Percentiles rank a stretch among this genome's conserved stretches.
These are phyloP conservation scores for Punctularia strigosozonata DNA, from an alignment of 768 basidiomycete genomes.

Conservation along the genomic window DNA sequence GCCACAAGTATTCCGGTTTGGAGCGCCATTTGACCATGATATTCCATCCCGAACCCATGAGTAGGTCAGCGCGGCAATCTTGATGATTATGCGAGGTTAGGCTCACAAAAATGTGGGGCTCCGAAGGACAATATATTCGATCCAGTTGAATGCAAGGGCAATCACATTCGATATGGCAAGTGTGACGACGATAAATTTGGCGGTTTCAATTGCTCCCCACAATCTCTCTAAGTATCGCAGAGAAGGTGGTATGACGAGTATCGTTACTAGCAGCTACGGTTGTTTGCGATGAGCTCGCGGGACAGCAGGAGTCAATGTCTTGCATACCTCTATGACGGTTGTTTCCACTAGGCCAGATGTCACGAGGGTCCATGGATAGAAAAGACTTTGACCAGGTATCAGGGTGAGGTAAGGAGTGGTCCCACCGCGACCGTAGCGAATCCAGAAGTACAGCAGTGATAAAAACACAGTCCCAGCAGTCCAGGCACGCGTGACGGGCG, in stretches of 20 bases:
- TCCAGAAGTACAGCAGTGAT: slow-evolving; percentile 53
- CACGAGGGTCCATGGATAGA: slow-evolving; percentile 90
- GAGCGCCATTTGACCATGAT: slow-evolving; percentile 88
- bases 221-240: slow-evolving; percentile 87
- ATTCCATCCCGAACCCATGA: slow-evolving; percentile 72
- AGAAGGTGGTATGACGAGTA: slow-evolving; percentile 70
- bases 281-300: not conserved
- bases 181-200: slow-evolving; percentile 76
- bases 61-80: no score
- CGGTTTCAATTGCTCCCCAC: slow-evolving; percentile 81
- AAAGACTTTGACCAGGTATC: slow-evolving; percentile 70
- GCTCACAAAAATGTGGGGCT: slow-evolving; percentile 73
- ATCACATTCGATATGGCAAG: slow-evolving; percentile 81
- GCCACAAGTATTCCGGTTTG: slow-evolving; percentile 87
- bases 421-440: slow-evolving; percentile 38
- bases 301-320: slow-evolving; percentile 7
- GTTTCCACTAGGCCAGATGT: slow-evolving; percentile 84
- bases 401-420: slow-evolving; percentile 61
- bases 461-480: slow-evolving; percentile 46
- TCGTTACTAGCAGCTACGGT: slow-evolving; percentile 60
- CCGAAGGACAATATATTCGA: slow-evolving; percentile 63
- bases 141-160: slow-evolving; percentile 79
- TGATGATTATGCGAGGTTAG: no score
- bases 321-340: slow-evolving; percentile 72
- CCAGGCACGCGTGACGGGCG: slow-evolving; percentile 69